Conservation (phyloP, 2,329 filamentous ascomycete genomes). For the Fusarium armeniacum region DNA sequence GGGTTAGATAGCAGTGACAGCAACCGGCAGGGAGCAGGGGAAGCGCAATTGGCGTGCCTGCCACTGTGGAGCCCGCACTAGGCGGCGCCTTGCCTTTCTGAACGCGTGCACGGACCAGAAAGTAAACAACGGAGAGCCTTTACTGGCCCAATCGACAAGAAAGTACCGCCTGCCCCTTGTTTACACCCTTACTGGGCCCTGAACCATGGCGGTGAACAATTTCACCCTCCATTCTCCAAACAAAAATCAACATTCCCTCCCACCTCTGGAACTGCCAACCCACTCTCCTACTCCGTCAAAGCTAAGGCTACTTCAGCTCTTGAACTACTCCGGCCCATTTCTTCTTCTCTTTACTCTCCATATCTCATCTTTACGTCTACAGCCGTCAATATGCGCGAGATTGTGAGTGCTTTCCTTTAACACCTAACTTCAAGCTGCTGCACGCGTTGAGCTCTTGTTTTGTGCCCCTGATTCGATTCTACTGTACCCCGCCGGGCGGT, state of each 20-base stretch:
- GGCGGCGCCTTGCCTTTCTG: conserved; percentile 50
- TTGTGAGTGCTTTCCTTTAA: conserved; percentile 65
- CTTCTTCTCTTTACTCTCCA: conserved; percentile 47
- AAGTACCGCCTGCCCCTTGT: conserved; percentile 48
- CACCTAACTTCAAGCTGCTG: conserved; percentile 17
- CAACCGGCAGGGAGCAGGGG: conserved; percentile 35
- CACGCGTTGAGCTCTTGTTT: conserved; percentile 15
- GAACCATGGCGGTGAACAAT: conserved; percentile 56
- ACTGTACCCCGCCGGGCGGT: conserved; percentile 52
- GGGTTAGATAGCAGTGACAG: conserved; percentile 19
- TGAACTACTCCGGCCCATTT: conserved; percentile 49
- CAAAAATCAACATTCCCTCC: conserved; percentile 57
- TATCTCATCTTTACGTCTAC: conserved; percentile 43
- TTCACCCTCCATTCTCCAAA: conserved; percentile 49
- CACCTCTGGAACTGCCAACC: conserved; percentile 48
- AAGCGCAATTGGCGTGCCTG: conserved; percentile 34
- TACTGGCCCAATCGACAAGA: conserved; percentile 39
- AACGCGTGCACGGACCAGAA: conserved; percentile 49
- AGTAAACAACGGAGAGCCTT: conserved; percentile 56
- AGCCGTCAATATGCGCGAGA: conserved; percentile 74
- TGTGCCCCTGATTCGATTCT: conserved; percentile 58
- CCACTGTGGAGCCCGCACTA: conserved; percentile 37
- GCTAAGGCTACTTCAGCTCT: conserved; percentile 53
- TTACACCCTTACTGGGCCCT: conserved; percentile 44
- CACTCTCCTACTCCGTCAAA: conserved; percentile 53